phyloP scores from a whole-genome alignment of 306 rosid genomes.

The Pyrus betulifolia region DNA sequence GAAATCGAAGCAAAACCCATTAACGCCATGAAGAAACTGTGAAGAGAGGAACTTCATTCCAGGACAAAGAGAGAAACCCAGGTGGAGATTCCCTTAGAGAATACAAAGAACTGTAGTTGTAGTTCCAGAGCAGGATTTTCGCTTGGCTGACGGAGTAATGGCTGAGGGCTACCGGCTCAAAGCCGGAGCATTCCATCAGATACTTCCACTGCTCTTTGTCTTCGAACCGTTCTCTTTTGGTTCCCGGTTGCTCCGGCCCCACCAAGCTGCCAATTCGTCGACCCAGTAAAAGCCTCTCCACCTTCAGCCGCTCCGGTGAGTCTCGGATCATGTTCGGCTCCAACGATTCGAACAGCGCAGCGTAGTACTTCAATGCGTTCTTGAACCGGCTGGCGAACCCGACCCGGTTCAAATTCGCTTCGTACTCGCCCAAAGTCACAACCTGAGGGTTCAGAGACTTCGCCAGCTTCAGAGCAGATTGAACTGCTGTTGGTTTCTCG shows the following conservation, averaged over 20 bases:
- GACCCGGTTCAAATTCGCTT: slow-evolving; percentile 55
- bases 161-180: slow-evolving; percentile 60
- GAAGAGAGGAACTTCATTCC: slow-evolving; percentile 73
- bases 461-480: slow-evolving; percentile 51
- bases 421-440: slow-evolving; percentile 84
- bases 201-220: slow-evolving; percentile 69
- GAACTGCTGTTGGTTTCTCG: slow-evolving; percentile 45
- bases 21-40: slow-evolving; percentile 93
- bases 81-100: slow-evolving; percentile 62
- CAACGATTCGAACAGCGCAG: slow-evolving; percentile 71
- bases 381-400: slow-evolving; percentile 55
- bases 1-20: slow-evolving; percentile 8
- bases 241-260: slow-evolving; percentile 37
- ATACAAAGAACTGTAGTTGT: slow-evolving; percentile 49
- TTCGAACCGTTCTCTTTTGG: slow-evolving; percentile 58
- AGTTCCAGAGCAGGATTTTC: slow-evolving; percentile 65
- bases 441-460: slow-evolving; percentile 68
- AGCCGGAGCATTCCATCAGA: slow-evolving; percentile 64
- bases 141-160: slow-evolving; percentile 93
- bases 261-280: slow-evolving; percentile 47
- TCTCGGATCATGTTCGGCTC: slow-evolving; percentile 65
- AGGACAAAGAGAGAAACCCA: slow-evolving; percentile 76
- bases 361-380: slow-evolving; percentile 58
- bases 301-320: slow-evolving; percentile 57
- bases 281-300: slow-evolving; percentile 64